phyloP scores from a whole-genome alignment of 1,139 yeast genomes.

The Tardiomyces blankii region DNA sequence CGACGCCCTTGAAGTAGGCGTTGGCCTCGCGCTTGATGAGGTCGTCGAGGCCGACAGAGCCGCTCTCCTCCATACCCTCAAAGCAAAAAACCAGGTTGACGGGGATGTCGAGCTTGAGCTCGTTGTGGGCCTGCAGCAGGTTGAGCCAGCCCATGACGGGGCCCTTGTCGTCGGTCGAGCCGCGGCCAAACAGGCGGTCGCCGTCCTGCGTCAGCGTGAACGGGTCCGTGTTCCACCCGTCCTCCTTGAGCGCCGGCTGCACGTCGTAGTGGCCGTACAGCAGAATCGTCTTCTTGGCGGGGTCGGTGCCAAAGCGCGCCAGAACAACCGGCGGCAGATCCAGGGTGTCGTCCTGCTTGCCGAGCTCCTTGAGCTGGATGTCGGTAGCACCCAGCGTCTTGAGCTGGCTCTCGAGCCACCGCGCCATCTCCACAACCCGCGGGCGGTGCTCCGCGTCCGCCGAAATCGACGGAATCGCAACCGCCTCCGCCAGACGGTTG shows the following conservation, averaged over 20 bases:
- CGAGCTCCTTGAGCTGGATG: conserved; percentile 71
- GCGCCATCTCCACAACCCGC: conserved; percentile 73
- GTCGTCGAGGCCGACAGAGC: conserved; percentile 82
- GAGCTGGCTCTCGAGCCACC: conserved; percentile 64
- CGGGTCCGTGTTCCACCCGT: conserved; percentile 95
- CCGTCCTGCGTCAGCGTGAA: conserved; percentile 48
- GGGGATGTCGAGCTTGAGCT: conserved; percentile 78
- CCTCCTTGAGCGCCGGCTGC: conserved; percentile 87
- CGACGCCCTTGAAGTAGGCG: conserved; percentile 72
- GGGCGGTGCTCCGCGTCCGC: conserved; percentile 83
- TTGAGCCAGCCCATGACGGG: conserved; percentile 98
- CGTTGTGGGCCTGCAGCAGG: conserved; percentile 80
- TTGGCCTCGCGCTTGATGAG: conserved; percentile 71
- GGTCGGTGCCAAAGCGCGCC: conserved; percentile 75
- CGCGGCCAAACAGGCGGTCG: conserved; percentile 73
- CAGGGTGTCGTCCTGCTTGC: conserved; percentile 69
- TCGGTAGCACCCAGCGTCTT: conserved; percentile 65
- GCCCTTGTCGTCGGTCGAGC: conserved; percentile 95
- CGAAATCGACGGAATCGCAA: conserved; percentile 90
- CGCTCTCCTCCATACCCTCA: conserved; percentile 99
- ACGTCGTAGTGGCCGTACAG: conserved; percentile 97
- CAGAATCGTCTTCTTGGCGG: conserved; percentile 72
- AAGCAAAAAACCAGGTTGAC: conserved; percentile 87
- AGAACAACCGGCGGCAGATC: conserved; percentile 88
- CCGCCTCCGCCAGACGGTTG: conserved; percentile 52